Base-by-base conservation (phyloP, 306 rosid genomes). In the Begonia fuchsioides region DNA sequence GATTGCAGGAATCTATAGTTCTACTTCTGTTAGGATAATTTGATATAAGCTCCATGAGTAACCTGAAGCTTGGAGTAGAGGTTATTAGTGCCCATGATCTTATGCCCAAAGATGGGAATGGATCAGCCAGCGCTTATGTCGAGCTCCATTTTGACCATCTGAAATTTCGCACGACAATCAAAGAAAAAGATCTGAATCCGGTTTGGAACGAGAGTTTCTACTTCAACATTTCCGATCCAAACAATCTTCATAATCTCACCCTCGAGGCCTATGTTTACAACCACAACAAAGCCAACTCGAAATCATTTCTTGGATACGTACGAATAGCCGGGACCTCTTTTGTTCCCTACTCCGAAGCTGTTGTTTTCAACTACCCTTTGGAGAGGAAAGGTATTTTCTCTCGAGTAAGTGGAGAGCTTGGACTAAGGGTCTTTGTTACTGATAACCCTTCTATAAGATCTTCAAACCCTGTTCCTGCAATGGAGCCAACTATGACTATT, bases 61-160 rank as follows among this genome's bases (percentile, higher is more conserved):
- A 61, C 61, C 76, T 90, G 41, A 85, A 85, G 61, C 74, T 92
- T 52, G 87, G 81, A 57, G 76, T 85, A 18, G 93, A 92, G 63
- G 94, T 92, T 58, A 73, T 66, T 43, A 58, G 78, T 53, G 98
- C 98, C 44, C 79, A 81, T 66, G 94, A 69, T 63, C 98, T 92
- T 55, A 20, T 77, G 49, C 68, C 83, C 32, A 85, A 69, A 77
- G 96, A 92, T 70, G 96, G 86, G 11, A 61, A 88, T 39, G 95
- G 87, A 17, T 67, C 85, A 48, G 67, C 73, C 32, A 73, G 32
- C 45, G 65, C 94, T 51, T 79, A 46, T 57, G 98, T 92, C 43
- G 98, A 92, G 74, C 87, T 92, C 51, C 75, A 67, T 41, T 92
- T 92, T 44, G 94, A 85, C 68, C 79, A 54, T 50, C 93, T 79